Conservation (phyloP, 805 yeast genomes). For the Candida namnaoensis region DNA sequence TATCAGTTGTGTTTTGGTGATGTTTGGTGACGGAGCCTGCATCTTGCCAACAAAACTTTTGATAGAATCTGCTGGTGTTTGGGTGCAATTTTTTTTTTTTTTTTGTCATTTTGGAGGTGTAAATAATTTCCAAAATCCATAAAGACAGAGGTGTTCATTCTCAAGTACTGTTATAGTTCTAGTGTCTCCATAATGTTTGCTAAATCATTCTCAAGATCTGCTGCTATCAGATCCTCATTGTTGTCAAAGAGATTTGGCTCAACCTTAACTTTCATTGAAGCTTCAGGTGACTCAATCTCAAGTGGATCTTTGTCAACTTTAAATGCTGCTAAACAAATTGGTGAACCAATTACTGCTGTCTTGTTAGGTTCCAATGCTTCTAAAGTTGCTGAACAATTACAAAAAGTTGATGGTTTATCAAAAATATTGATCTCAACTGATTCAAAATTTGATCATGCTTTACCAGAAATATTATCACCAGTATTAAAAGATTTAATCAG, state of each 20-base stretch:
- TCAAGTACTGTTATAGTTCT: no score
- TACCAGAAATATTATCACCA: conserved; percentile 82
- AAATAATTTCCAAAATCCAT: no score
- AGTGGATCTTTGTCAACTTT: conserved; percentile 67
- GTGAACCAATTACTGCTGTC: conserved; percentile 75
- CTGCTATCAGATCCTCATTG: not conserved
- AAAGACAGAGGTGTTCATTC: no score
- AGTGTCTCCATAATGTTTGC: not conserved
- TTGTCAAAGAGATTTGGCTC: conserved; percentile 40
- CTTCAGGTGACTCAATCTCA: conserved; percentile 40
- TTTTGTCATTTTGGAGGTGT: no score
- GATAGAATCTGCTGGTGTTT: no score
- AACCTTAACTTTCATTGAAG: conserved; percentile 74
- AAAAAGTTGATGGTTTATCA: conserved; percentile 37
- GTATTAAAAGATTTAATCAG: conserved; percentile 35
- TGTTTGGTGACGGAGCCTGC: no score
- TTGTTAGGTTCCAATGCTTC: conserved; percentile 56
- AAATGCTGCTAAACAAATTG: conserved; percentile 69
- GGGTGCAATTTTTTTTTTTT: no score
- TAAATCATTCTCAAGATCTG: conserved; percentile 3
- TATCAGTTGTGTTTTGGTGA: no score
- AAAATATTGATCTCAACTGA: conserved; percentile 46
- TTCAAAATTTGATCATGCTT: conserved; percentile 50
- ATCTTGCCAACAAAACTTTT: no score
- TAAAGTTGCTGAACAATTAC: conserved; percentile 39